Evolutionary conservation across 2,329 filamentous ascomycete species (phyloP).

Genomic region (Ilyonectria sp.): DNA sequence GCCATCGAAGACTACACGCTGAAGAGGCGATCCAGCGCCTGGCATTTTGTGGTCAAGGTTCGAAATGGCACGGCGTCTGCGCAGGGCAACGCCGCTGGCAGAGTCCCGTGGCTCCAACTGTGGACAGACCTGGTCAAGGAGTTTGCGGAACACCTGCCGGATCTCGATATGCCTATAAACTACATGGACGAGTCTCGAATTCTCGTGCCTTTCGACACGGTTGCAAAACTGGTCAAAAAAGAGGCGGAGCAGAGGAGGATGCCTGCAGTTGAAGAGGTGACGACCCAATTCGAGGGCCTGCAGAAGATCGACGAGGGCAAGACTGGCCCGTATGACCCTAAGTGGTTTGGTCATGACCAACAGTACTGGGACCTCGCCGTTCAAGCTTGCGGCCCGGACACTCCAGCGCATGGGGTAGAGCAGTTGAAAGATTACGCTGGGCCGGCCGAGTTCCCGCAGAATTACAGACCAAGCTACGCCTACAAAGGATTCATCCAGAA

Average conservation of each 20-base stretch:
- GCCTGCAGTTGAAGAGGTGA: constrained; percentile 59
- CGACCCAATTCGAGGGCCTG: constrained; percentile 61
- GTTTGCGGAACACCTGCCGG: constrained; percentile 69
- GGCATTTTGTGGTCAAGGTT: constrained; percentile 64
- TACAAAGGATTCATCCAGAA: constrained; percentile 68
- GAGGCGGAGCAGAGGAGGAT: constrained; percentile 63
- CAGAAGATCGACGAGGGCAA: constrained; percentile 53
- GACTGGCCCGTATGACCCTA: constrained; percentile 58
- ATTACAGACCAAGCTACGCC: constrained; percentile 55
- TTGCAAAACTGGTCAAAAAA: constrained; percentile 64
- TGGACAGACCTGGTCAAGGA: constrained; percentile 66
- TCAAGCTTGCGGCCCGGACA: constrained; percentile 70
- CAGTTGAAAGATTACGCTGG: constrained; percentile 49
- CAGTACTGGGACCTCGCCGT: constrained; percentile 73
- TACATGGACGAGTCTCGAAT: constrained; percentile 74
- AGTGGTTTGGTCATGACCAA: constrained; percentile 62
- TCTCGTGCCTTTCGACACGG: constrained; percentile 70
- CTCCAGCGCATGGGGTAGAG: constrained; percentile 59
- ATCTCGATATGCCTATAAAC: constrained; percentile 79
- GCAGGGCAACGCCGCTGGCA: constrained; percentile 56
- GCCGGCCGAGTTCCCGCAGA: constrained; percentile 52
- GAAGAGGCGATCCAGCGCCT: constrained; percentile 56
- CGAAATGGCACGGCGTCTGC: constrained; percentile 59
- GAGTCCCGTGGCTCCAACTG: constrained; percentile 62
- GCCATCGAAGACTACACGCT: constrained; percentile 62